A percentile compares a stretch with the other conserved stretches of the same genome.
phyloP scores from a whole-genome alignment of 805 yeast genomes.

The Kodamaea jinghongensis region DNA sequence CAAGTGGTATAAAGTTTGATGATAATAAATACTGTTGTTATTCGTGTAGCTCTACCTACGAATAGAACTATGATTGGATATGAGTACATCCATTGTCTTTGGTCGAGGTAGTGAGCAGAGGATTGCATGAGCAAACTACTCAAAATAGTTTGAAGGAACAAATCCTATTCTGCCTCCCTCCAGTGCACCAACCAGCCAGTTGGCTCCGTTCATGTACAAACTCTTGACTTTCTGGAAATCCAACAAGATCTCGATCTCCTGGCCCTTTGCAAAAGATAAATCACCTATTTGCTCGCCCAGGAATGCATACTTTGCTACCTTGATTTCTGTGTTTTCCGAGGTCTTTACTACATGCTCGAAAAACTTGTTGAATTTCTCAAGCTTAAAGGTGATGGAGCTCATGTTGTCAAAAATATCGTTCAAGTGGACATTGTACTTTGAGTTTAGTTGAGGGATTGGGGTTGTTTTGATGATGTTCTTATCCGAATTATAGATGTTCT shows the following conservation, averaged over 20 bases:
- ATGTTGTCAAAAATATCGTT: slow-evolving; percentile 14
- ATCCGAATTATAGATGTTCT: slow-evolving; percentile 28
- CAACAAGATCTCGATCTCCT: slow-evolving; percentile 29
- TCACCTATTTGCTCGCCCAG: slow-evolving; percentile 37
- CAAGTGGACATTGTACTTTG: slow-evolving; percentile 11
- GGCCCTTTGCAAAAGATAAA: slow-evolving; percentile 33
- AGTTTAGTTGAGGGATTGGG: slow-evolving; percentile 21
- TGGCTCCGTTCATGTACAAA: slow-evolving; percentile 18
- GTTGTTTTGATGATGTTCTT: slow-evolving; percentile 34
- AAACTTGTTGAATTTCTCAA: slow-evolving; percentile 22
- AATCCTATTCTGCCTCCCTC: slow-evolving; percentile 30
- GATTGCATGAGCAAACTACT: neutral
- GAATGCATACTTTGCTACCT: slow-evolving; percentile 24
- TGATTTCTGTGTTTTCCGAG: slow-evolving; percentile 3
- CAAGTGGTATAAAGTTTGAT: too few relatives aligned
- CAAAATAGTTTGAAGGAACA: slow-evolving; percentile 24
- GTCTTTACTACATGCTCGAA: slow-evolving; percentile 17
- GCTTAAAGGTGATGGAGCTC: slow-evolving; percentile 23
- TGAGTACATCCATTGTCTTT: too few relatives aligned
- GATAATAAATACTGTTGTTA: too few relatives aligned
- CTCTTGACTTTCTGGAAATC: slow-evolving; percentile 27
- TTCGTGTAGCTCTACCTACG: too few relatives aligned
- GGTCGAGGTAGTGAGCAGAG: neutral
- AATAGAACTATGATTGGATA: too few relatives aligned
- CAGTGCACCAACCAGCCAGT: slow-evolving; percentile 36